Evolutionary conservation across 768 basidiomycete species (phyloP).

Genomic region (Leccinum variicolor): DNA sequence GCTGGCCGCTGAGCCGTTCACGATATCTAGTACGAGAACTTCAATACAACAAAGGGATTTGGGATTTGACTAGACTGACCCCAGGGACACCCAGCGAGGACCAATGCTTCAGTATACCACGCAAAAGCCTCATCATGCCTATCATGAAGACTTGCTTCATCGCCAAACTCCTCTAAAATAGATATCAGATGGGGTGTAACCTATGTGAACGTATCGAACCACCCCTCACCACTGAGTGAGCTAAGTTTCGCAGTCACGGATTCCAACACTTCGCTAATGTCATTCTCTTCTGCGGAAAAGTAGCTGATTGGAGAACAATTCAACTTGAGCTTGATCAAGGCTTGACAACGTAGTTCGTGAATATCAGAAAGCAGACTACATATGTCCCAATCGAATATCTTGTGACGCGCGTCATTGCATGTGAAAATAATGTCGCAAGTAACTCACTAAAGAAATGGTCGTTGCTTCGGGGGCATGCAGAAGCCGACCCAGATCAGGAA

Average conservation of each 20-base stretch:
- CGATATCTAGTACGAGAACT: conserved; percentile 1
- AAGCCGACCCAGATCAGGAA: not conserved
- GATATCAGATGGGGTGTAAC: not conserved
- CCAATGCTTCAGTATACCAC: conserved; percentile 12
- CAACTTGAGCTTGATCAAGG: conserved; percentile 4
- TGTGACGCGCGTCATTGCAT: not conserved
- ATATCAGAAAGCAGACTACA: not conserved
- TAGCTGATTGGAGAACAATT: not conserved
- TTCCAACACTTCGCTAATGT: conserved; percentile 7
- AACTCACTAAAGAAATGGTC: conserved; percentile 3
- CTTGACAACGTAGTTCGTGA: not conserved
- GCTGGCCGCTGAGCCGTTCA: too few relatives aligned
- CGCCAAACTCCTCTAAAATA: conserved; percentile 12
- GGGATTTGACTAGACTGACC: not conserved
- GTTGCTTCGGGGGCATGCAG: not conserved
- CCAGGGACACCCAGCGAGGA: not conserved
- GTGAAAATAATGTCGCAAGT: not conserved
- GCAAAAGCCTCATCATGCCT: conserved; percentile 3
- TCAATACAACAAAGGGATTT: not conserved
- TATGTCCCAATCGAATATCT: conserved; percentile 15
- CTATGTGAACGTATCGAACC: not conserved
- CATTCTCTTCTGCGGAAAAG: not conserved
- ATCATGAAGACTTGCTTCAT: not conserved
- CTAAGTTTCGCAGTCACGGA: conserved; percentile 2
- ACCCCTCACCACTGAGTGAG: conserved; percentile 10